phyloP scores from a whole-genome alignment of 371 early-diverging fungal genomes.

The Saksenaea oblongispora region DNA sequence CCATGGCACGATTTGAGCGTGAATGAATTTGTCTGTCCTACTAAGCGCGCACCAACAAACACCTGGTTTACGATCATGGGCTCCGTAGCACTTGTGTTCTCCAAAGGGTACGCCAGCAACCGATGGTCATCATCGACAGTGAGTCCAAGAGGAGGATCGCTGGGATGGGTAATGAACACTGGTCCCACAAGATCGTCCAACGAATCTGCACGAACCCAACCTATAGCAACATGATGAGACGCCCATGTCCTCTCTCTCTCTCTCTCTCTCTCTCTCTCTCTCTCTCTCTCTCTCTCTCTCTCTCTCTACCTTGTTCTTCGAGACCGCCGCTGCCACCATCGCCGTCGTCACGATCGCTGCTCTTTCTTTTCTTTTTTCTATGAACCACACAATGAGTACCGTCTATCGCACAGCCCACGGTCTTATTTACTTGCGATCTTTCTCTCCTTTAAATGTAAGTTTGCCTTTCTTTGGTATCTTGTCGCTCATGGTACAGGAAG shows the following conservation, averaged over 20 bases:
- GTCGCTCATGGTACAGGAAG: conserved; percentile 21
- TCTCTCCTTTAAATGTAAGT: conserved; percentile 63
- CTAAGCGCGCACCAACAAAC: conserved; percentile 63
- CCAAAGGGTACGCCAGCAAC: conserved; percentile 47
- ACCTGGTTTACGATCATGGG: conserved; percentile 74
- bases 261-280: too few species aligned
- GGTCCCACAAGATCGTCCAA: conserved; percentile 74
- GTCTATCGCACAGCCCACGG: too few species aligned
- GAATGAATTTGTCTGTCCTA: conserved; percentile 53
- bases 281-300: background rate
- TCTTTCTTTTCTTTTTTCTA: conserved; percentile 68
- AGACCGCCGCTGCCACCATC: conserved; percentile 32
- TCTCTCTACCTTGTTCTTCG: conserved; percentile 8
- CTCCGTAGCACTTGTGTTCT: conserved; percentile 37
- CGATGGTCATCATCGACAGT: conserved; percentile 55
- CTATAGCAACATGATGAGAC: too few species aligned
- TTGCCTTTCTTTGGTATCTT: conserved; percentile 43
- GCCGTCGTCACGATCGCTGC: conserved; percentile 33
- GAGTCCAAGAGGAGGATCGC: conserved; percentile 66
- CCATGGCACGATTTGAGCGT: conserved; percentile 69
- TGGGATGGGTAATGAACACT: conserved; percentile 66
- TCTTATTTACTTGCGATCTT: conserved; percentile 40
- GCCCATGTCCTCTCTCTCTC: too few species aligned
- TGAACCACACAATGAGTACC: background rate
- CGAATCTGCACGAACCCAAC: conserved; percentile 67